Conservation (phyloP, 23 red algal genomes). For the Agarophyton chilense region DNA sequence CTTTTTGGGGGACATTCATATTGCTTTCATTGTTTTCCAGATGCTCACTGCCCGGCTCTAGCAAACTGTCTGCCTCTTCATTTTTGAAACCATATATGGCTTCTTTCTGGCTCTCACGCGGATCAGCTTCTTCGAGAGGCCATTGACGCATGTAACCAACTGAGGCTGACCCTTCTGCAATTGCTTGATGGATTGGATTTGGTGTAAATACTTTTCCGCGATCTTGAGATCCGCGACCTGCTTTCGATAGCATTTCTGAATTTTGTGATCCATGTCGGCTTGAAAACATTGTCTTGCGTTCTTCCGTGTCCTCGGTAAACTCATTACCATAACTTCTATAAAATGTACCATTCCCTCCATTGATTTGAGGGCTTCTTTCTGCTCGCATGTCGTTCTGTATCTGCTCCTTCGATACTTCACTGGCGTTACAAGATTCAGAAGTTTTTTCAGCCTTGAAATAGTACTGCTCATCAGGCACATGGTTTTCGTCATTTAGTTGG, state of each 20-base stretch:
- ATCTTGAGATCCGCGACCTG: not conserved
- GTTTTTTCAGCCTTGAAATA: not conserved
- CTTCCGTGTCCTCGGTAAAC: not conserved
- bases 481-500: not conserved
- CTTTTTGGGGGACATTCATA: not conserved
- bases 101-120: not conserved
- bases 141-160: not conserved
- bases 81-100: not conserved
- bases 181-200: not conserved
- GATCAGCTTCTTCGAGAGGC: not conserved
- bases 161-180: not conserved
- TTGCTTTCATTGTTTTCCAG: not conserved
- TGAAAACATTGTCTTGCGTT: not conserved
- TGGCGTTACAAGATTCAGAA: not conserved
- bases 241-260: not conserved
- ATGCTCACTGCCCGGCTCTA: not conserved
- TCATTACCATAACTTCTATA: not conserved
- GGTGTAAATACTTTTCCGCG: not conserved
- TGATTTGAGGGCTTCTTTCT: not conserved
- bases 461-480: not conserved
- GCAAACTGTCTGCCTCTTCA: not conserved
- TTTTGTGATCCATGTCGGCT: not conserved
- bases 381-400: not conserved
- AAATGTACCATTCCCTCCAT: not conserved
- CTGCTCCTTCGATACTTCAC: not conserved